These are phyloP conservation scores for Cladophialophora chaetospira DNA, from an alignment of 2,329 filamentous ascomycete species.

Conservation along the genomic window DNA sequence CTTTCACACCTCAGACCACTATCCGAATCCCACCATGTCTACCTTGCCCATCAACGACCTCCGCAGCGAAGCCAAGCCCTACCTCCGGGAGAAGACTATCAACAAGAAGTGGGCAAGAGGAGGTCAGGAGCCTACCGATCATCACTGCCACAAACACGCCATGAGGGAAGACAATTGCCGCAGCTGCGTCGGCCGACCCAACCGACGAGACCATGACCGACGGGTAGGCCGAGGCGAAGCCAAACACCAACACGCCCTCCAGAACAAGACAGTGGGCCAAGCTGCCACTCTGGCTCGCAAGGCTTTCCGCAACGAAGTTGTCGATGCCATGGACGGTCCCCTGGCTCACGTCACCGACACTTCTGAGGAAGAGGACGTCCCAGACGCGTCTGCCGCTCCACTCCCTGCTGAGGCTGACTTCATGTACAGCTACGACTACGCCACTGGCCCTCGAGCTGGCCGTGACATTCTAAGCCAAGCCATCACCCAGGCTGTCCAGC, in stretches of 20 bases:
- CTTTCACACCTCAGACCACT: background rate
- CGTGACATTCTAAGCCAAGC: slow-evolving; percentile 61
- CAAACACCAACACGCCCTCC: slow-evolving; percentile 15
- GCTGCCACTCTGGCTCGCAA: slow-evolving; percentile 30
- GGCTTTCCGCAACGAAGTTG: slow-evolving; percentile 38
- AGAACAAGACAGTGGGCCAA: slow-evolving; percentile 25
- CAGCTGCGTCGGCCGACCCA: slow-evolving; percentile 30
- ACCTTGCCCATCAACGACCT: slow-evolving; percentile 54
- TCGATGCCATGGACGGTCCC: slow-evolving; percentile 38
- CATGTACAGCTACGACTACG: slow-evolving; percentile 57
- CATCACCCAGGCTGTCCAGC: slow-evolving; percentile 60
- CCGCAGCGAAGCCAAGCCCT: slow-evolving; percentile 56
- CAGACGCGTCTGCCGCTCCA: slow-evolving; percentile 47
- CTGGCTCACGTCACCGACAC: slow-evolving; percentile 30
- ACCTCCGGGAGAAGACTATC: slow-evolving; percentile 42
- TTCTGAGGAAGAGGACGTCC: slow-evolving; percentile 38
- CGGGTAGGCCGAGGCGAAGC: slow-evolving; percentile 16
- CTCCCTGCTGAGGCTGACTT: slow-evolving; percentile 52
- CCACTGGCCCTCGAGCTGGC: slow-evolving; percentile 53
- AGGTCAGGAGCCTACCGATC: slow-evolving; percentile 23
- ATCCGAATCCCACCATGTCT: slow-evolving; percentile 34
- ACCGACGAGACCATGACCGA: slow-evolving; percentile 18
- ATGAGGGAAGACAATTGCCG: slow-evolving; percentile 24
- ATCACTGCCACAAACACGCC: slow-evolving; percentile 23
- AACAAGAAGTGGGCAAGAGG: slow-evolving; percentile 46